Conservation (phyloP, 202 grass and related monocot species). For the Schoenoplectus triqueter region DNA sequence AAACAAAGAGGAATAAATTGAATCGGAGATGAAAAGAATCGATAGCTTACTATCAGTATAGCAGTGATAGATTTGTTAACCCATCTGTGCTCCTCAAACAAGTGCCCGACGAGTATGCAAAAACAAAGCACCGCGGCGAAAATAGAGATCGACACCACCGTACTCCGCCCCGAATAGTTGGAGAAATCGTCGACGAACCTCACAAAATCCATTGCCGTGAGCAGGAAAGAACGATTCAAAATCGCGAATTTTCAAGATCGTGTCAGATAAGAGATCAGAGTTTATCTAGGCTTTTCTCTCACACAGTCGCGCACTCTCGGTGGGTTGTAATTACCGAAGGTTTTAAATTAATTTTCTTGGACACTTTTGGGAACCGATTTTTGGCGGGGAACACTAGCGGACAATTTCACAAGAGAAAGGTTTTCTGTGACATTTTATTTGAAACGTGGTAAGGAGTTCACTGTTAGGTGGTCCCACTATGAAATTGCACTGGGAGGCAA, state of each 20-base stretch:
- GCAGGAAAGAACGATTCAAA: background rate
- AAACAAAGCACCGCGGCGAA: conserved; percentile 74
- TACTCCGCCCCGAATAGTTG: conserved; percentile 25
- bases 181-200: background rate
- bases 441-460: background rate
- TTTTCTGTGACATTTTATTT: background rate
- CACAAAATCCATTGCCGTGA: conserved; percentile 23
- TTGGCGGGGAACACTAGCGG: conserved; percentile 15
- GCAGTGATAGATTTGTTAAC: conserved; percentile 80
- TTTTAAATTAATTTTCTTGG: background rate
- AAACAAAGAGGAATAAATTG: background rate
- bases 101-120: conserved; percentile 72
- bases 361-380: background rate
- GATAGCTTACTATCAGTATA: conserved; percentile 55
- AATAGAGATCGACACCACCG: conserved; percentile 73
- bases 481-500: background rate
- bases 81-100: conserved; percentile 80
- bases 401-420: background rate
- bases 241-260: background rate
- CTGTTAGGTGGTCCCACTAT: background rate
- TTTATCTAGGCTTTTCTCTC: background rate
- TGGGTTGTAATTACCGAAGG: background rate
- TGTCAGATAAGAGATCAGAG: background rate
- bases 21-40: background rate
- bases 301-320: background rate